Evolutionary conservation across 805 yeast genomes (phyloP).

Genomic region (Ogataea glucozyma): DNA sequence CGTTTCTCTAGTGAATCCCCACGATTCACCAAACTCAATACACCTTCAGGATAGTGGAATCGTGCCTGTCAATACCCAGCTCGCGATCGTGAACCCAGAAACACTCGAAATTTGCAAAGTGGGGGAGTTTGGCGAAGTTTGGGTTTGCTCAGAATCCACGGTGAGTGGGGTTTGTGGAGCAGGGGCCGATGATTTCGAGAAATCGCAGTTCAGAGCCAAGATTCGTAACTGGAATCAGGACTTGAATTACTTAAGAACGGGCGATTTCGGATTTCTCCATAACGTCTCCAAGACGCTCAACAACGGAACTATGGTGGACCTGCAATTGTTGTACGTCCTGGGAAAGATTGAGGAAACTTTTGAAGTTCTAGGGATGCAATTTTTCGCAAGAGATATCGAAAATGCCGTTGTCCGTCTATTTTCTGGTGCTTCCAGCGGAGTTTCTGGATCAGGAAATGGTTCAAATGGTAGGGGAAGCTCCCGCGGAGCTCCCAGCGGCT

Average conservation of each 20-base stretch:
- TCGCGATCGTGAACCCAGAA: slow-evolving; percentile 94
- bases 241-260: slow-evolving; percentile 77
- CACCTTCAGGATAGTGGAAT: slow-evolving; percentile 92
- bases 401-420: slow-evolving; percentile 51
- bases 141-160: slow-evolving; percentile 92
- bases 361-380: slow-evolving; percentile 88
- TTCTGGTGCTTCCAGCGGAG: neutral
- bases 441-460: neutral
- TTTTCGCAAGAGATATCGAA: slow-evolving; percentile 86
- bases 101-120: slow-evolving; percentile 73
- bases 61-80: slow-evolving; percentile 91
- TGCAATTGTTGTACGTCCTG: slow-evolving; percentile 81
- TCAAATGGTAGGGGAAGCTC: neutral
- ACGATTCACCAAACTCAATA: slow-evolving; percentile 65
- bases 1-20: slow-evolving; percentile 74
- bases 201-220: slow-evolving; percentile 60
- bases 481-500: neutral
- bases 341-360: slow-evolving; percentile 86
- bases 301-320: slow-evolving; percentile 34
- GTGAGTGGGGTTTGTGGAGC: slow-evolving; percentile 50
- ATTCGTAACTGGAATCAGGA: slow-evolving; percentile 65
- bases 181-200: slow-evolving; percentile 39
- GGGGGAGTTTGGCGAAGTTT: slow-evolving; percentile 95
- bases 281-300: slow-evolving; percentile 49
- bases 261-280: slow-evolving; percentile 91